A percentile compares a stretch with the other conserved stretches of the same genome.
Evolutionary conservation across 345 rosid genomes (phyloP).

Genomic region (Erysimum cheiranthoides): DNA sequence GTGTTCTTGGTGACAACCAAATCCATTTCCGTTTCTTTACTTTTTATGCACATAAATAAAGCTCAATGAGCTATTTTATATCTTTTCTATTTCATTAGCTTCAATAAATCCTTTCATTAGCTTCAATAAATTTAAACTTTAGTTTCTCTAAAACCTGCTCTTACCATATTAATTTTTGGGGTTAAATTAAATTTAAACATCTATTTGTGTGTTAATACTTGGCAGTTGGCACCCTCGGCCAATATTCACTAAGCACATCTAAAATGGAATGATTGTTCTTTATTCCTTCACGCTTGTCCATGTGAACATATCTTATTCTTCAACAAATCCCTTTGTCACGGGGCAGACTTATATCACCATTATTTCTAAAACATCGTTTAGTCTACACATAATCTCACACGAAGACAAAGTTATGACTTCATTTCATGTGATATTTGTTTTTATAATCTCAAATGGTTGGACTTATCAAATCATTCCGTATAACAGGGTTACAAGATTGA

Average conservation of each 20-base stretch:
- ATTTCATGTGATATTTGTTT: neutral
- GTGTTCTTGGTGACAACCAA: no score
- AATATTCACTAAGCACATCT: neutral
- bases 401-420: constrained; percentile 11
- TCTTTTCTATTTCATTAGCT: no score
- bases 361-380: neutral
- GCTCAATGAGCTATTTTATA: no score
- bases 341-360: constrained; percentile 12
- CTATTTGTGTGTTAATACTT: neutral
- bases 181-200: neutral
- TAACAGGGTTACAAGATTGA: neutral
- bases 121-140: no score
- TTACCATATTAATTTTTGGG: neutral
- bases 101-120: no score
- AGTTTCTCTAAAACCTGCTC: neutral
- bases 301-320: constrained; percentile 23
- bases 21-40: no score
- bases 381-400: constrained; percentile 13
- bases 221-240: no score
- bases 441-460: neutral
- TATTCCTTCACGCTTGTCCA: constrained; percentile 29
- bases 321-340: constrained; percentile 21
- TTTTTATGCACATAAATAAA: no score
- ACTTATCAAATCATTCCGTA: constrained; percentile 9
- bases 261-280: constrained; percentile 26